Percentiles rank a stretch among this genome's conserved stretches.
Conservation (phyloP, 2,329 filamentous ascomycete species). For the Peltaster fructicola region DNA sequence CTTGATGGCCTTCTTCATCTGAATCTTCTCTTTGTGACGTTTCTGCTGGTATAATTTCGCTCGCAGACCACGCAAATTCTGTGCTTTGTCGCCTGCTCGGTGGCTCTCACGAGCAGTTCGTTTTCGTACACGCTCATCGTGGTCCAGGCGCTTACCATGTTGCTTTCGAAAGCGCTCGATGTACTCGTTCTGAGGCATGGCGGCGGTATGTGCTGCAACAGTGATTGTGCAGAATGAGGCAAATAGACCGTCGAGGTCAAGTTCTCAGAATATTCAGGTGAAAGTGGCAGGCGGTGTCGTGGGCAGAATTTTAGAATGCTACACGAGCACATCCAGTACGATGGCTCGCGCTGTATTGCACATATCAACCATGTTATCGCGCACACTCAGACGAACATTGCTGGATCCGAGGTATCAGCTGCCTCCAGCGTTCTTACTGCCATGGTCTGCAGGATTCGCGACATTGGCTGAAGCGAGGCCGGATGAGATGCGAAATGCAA, state of each 20-base stretch:
- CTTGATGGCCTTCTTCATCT: slow-evolving; percentile 89
- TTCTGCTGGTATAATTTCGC: slow-evolving; percentile 91
- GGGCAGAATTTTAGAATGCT: not conserved
- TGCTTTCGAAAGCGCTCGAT: slow-evolving; percentile 57
- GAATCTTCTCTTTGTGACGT: slow-evolving; percentile 92
- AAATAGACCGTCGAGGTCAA: not conserved
- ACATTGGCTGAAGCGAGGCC: too few relatives aligned
- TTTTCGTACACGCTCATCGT: slow-evolving; percentile 83
- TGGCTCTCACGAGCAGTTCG: slow-evolving; percentile 74
- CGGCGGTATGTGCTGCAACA: slow-evolving; percentile 1
- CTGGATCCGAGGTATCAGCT: slow-evolving; percentile 39
- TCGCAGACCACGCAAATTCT: slow-evolving; percentile 78
- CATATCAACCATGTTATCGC: slow-evolving; percentile 26
- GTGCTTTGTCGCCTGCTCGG: slow-evolving; percentile 72
- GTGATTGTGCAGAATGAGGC: not conserved
- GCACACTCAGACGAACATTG: slow-evolving; percentile 45
- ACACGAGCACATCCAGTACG: too few relatives aligned
- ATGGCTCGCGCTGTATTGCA: too few relatives aligned
- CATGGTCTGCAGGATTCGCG: slow-evolving; percentile 30
- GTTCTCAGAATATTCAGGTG: not conserved
- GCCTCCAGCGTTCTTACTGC: slow-evolving; percentile 35
- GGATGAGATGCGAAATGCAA: too few relatives aligned
- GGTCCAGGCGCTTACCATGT: slow-evolving; percentile 44
- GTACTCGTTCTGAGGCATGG: slow-evolving; percentile 64
- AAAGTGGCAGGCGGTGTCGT: too few relatives aligned